Evolutionary conservation across 441 rosid species (phyloP).

Genomic region (Raphanus hybrid): DNA sequence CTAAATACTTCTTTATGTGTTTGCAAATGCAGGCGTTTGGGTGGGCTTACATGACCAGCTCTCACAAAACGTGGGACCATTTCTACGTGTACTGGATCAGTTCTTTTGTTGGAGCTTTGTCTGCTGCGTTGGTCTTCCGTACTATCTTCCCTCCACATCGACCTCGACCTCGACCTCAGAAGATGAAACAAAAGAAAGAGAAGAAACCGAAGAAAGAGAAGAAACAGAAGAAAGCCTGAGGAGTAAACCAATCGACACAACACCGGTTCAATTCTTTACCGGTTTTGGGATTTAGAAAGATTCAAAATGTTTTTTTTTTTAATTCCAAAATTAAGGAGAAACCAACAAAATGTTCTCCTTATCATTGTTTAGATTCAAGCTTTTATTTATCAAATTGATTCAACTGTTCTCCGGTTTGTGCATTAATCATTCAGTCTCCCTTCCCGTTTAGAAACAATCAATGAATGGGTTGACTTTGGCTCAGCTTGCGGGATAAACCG

Average conservation of each 20-base stretch:
- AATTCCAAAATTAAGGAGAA: constrained; percentile 9
- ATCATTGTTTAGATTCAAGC: constrained; percentile 19
- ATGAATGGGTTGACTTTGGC: too few relatives aligned
- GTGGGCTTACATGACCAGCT: constrained; percentile 80
- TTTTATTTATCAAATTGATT: not conserved
- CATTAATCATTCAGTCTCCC: constrained; percentile 16
- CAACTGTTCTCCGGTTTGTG: constrained; percentile 12
- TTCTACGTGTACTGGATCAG: constrained; percentile 93
- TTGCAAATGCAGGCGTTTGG: constrained; percentile 77
- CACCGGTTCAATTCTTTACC: constrained; percentile 14
- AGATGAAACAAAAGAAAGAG: constrained; percentile 49
- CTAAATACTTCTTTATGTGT: not conserved
- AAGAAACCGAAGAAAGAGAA: constrained; percentile 59
- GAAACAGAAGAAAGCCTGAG: constrained; percentile 71
- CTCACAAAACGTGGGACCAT: constrained; percentile 96
- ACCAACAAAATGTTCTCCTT: constrained; percentile 5
- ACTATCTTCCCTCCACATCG: constrained; percentile 59
- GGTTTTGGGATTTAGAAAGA: constrained; percentile 25
- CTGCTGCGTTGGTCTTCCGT: constrained; percentile 85
- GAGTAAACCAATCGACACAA: not conserved
- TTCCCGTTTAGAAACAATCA: too few relatives aligned
- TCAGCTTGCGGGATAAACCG: too few relatives aligned
- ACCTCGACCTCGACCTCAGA: constrained; percentile 37
- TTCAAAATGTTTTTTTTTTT: constrained; percentile 9
- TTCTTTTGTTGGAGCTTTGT: constrained; percentile 82